Evolutionary conservation across 2,329 filamentous ascomycete genomes (phyloP).

Genomic region (Ophiostoma angusticollis): DNA sequence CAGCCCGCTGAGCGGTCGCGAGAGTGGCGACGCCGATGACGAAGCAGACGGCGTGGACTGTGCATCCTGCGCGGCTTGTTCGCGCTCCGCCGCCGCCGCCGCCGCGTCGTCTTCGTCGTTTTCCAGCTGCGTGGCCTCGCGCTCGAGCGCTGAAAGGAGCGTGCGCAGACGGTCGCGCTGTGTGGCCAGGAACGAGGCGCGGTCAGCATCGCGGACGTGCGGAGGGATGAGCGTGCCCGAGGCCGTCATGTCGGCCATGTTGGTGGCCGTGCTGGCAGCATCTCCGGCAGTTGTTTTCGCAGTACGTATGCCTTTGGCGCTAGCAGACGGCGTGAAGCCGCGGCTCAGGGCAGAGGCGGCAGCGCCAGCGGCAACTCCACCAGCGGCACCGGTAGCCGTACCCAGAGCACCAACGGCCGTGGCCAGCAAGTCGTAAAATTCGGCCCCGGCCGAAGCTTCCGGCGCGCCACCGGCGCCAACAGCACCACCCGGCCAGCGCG

Average conservation of each 20-base stretch:
- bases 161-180: conserved; percentile 68
- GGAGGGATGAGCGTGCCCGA: conserved; percentile 58
- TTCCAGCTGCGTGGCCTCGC: conserved; percentile 54
- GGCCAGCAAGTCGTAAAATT: conserved; percentile 68
- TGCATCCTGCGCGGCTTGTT: too few species aligned
- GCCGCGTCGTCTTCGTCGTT: conserved; percentile 5
- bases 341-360: conserved; percentile 20
- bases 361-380: conserved; percentile 16
- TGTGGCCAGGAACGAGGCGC: conserved; percentile 61
- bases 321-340: conserved; percentile 16
- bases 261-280: background rate
- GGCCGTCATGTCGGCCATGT: conserved; percentile 24
- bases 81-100: too few species aligned
- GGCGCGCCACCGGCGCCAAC: conserved; percentile 4
- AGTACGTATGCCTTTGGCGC: too few species aligned
- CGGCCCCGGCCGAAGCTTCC: conserved; percentile 23
- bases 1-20: conserved; percentile 37
- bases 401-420: conserved; percentile 55
- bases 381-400: conserved; percentile 19
- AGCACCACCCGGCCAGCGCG: conserved; percentile 37
- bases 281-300: too few species aligned
- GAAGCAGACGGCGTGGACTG: too few species aligned
- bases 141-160: conserved; percentile 65
- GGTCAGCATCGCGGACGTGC: conserved; percentile 50
- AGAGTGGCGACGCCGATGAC: conserved; percentile 4